Base-by-base conservation (phyloP, 305 asterid genomes). In the Striga hermonthica region DNA sequence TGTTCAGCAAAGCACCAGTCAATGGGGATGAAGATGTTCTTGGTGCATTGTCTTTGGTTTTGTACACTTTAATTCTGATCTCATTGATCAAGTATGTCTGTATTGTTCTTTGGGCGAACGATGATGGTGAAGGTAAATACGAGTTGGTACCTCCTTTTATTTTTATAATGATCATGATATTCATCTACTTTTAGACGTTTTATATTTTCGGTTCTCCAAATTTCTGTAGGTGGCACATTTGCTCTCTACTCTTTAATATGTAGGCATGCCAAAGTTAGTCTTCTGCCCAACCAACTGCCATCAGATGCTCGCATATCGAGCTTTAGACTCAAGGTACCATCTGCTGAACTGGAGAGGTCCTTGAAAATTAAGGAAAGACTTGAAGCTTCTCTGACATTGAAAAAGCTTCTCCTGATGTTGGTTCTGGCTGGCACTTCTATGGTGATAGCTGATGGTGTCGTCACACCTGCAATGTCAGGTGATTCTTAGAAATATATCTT, bases 381-480 rank as follows among this genome's bases (percentile, higher is more conserved):
- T 65, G 99, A 94, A 74, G 72, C 93, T 65, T 94, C 99, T 60
- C 69, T 79, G 74, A 83, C 95, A 66, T 72, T 94, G 81, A 94
- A 94, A 81, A 94, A 82, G 79, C 83, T 91, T 79, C 80, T 94
- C 76, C 75, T 94, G 69, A 79, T 87, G 75, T 75, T 94, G 84
- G 99, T 94, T 73, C 98, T 94, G 78, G 96, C 95, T 77, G 99
- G 97, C 74, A 94, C 97, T 48, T 88, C 99, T 39, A 94, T 94
- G 99, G 99, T 94, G 81, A 91, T 94, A 63, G 98, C 97, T 84
- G 96, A 86, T 73, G 97, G 97, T 65, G 95, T 94, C 58, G 99
- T 94, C 57, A 94, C 98, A 8, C 99, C 99, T 72, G 97, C 97
- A 67, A 91, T 91, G 99, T 94, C 99, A 80, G 99, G 98, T 94